Conservation (phyloP, 2,329 filamentous ascomycete genomes). For the Tolypocladium cylindrosporum region DNA sequence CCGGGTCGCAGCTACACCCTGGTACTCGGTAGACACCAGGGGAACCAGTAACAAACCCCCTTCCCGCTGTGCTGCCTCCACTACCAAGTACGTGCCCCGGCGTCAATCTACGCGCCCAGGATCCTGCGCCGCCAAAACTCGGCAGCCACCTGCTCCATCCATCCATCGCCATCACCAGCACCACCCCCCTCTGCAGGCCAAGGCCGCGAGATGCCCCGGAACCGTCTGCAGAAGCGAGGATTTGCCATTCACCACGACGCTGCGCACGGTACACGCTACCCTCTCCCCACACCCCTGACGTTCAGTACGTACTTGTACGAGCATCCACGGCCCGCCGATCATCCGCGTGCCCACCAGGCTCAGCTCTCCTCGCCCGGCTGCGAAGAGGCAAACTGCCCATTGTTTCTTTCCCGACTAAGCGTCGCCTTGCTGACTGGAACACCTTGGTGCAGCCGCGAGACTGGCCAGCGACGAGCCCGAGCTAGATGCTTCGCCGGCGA, state of each 20-base stretch:
- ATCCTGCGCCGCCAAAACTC: not conserved
- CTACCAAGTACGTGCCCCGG: not conserved
- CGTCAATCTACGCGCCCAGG: not conserved
- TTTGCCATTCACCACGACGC: constrained; percentile 25
- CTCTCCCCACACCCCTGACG: not conserved
- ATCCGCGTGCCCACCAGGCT: not conserved
- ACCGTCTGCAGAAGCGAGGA: constrained; percentile 20
- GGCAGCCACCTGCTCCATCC: not conserved
- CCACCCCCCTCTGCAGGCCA: not conserved
- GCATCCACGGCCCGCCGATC: not conserved
- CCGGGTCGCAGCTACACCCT: not conserved
- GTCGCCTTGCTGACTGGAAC: not conserved
- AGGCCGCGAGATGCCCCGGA: constrained; percentile 16
- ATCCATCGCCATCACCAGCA: not conserved
- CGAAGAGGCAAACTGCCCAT: not conserved
- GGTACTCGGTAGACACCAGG: not conserved
- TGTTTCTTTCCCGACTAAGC: not conserved
- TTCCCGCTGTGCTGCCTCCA: not conserved
- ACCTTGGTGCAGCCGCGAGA: constrained; percentile 7
- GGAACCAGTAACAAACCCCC: not conserved
- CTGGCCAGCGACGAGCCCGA: constrained; percentile 10
- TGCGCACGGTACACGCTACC: not conserved
- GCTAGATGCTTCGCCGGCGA: constrained; percentile 19
- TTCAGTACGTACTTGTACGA: not conserved
- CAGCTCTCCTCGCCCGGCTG: not conserved